Percentiles rank a stretch among this genome's conserved stretches.
Evolutionary conservation across 2,329 filamentous ascomycete species (phyloP).

Genomic region (Fusarium globosum): DNA sequence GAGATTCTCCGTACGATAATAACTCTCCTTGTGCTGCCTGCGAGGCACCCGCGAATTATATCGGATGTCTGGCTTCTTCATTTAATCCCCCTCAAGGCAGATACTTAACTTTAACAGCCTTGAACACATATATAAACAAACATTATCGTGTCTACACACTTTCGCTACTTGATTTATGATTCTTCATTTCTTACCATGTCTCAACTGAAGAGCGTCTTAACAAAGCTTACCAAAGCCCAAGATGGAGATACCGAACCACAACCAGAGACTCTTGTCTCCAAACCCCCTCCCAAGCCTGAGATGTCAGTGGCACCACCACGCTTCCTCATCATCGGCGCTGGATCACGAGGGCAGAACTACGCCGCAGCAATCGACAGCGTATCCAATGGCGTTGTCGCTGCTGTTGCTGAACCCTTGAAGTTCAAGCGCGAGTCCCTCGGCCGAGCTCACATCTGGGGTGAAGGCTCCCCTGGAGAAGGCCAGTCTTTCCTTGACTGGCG

Average conservation of each 20-base stretch:
- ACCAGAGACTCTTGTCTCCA: constrained; percentile 36
- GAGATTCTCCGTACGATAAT: background rate
- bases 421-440: constrained; percentile 82
- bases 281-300: constrained; percentile 55
- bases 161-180: background rate
- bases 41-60: background rate
- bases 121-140: background rate
- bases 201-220: constrained; percentile 32
- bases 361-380: constrained; percentile 73
- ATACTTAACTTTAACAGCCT: constrained; percentile 2
- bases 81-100: constrained; percentile 1
- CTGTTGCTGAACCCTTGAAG: constrained; percentile 82
- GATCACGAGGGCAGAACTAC: constrained; percentile 81
- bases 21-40: background rate
- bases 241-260: constrained; percentile 26
- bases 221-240: constrained; percentile 30
- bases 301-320: constrained; percentile 66
- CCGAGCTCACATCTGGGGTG: constrained; percentile 77
- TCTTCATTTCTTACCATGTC: constrained; percentile 29
- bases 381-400: constrained; percentile 75
- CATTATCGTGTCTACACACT: background rate
- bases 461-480: constrained; percentile 61
- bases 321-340: constrained; percentile 84
- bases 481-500: constrained; percentile 80
- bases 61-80: background rate